Evolutionary conservation across 2,329 filamentous ascomycete genomes (phyloP).

Genomic region (Fusarium redolens): DNA sequence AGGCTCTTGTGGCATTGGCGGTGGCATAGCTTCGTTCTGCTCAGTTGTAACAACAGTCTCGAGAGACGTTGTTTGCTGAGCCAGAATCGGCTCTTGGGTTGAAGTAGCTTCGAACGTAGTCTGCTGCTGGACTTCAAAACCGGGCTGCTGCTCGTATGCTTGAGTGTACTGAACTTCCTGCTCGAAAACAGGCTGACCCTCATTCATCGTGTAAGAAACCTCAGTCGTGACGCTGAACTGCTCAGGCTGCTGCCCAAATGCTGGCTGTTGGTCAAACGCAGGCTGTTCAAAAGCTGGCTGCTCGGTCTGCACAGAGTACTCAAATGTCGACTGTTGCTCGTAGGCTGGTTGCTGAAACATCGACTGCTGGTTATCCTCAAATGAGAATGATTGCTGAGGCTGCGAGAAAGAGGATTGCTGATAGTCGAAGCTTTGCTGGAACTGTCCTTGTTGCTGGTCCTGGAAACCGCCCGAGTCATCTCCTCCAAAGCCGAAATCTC

Average conservation of each 20-base stretch:
- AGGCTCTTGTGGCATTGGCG: neutral
- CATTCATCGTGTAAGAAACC: neutral
- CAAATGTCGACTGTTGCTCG: slow-evolving; percentile 23
- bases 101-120: neutral
- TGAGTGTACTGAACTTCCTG: slow-evolving; percentile 19
- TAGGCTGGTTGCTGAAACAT: slow-evolving; percentile 23
- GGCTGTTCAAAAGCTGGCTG: slow-evolving; percentile 13
- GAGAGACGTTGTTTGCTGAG: neutral
- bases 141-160: slow-evolving; percentile 20
- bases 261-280: neutral
- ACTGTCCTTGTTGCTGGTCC: slow-evolving; percentile 25
- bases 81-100: neutral
- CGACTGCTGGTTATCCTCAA: neutral
- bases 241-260: slow-evolving; percentile 15
- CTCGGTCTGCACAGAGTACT: slow-evolving; percentile 5
- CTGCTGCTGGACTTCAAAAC: slow-evolving; percentile 20
- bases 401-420: slow-evolving; percentile 15
- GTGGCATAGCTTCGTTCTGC: neutral
- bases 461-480: slow-evolving; percentile 1
- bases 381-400: slow-evolving; percentile 11
- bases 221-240: slow-evolving; percentile 15
- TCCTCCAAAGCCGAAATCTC: neutral
- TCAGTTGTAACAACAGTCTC: neutral
- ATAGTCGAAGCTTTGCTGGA: slow-evolving; percentile 21
- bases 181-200: neutral